Evolutionary conservation across 228 moss, liverwort and hornwort genomes (phyloP).

Genomic region (Sphagnum magellanicum): DNA sequence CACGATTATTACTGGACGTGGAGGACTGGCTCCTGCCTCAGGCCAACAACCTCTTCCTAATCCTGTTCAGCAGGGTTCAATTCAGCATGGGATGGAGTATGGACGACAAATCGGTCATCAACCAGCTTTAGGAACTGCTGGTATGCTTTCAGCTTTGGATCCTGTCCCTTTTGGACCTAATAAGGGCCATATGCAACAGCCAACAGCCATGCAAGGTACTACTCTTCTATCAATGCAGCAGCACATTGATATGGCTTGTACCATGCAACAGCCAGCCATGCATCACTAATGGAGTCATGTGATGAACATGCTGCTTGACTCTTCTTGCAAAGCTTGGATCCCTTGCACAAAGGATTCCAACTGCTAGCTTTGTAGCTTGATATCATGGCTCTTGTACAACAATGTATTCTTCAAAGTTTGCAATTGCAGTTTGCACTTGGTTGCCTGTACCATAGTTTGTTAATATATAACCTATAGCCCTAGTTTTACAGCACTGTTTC

Average conservation of each 20-base stretch:
- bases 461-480: too few species aligned
- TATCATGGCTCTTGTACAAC: too few species aligned
- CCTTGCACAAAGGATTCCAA: too few species aligned
- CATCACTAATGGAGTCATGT: conserved; percentile 25
- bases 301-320: too few species aligned
- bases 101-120: conserved; percentile 8
- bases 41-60: conserved; percentile 28
- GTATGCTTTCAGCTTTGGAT: conserved; percentile 54
- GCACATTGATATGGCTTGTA: conserved; percentile 34
- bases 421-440: too few species aligned
- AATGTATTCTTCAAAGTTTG: too few species aligned
- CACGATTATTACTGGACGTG: conserved; percentile 63
- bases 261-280: conserved; percentile 69
- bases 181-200: conserved; percentile 41
- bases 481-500: too few species aligned
- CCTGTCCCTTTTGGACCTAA: conserved; percentile 49
- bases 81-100: conserved; percentile 41
- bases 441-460: too few species aligned
- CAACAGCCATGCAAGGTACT: conserved; percentile 43
- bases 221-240: conserved; percentile 57
- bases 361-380: too few species aligned
- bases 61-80: conserved; percentile 30
- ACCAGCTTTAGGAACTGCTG: conserved; percentile 45
- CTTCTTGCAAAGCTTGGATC: too few species aligned
- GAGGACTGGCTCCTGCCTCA: conserved; percentile 38